Conservation (phyloP, 139 green algal genomes). For the Dunaliella primolecta region DNA sequence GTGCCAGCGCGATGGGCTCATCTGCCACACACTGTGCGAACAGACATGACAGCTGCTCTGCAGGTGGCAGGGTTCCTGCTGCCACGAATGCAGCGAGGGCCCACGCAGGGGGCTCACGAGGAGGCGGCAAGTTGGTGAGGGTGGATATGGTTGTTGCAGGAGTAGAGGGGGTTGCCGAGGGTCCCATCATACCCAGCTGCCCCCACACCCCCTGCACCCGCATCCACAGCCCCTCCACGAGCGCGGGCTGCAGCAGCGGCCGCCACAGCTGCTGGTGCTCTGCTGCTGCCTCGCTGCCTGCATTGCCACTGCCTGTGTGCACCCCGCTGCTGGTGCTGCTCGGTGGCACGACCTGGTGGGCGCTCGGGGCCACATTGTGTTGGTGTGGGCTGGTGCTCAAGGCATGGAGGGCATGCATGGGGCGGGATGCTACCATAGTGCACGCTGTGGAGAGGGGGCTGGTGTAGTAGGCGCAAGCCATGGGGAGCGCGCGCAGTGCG, state of each 20-base stretch:
- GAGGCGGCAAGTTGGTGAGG: no score
- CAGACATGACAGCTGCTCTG: neutral
- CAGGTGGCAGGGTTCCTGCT: neutral
- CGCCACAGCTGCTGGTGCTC: constrained; percentile 33
- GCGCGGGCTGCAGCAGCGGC: constrained; percentile 44
- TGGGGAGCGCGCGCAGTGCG: neutral
- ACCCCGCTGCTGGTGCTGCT: neutral
- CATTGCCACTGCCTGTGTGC: no score
- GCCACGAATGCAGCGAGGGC: neutral
- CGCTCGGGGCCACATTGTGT: constrained; percentile 7
- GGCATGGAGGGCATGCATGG: constrained; percentile 19
- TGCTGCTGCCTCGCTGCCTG: neutral
- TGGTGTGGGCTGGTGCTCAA: neutral
- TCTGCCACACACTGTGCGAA: neutral
- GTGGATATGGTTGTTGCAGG: neutral
- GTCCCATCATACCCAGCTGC: neutral
- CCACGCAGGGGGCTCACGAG: neutral
- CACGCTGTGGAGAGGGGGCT: constrained; percentile 12
- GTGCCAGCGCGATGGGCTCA: neutral
- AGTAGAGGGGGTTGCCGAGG: neutral
- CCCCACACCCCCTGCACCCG: constrained; percentile 19
- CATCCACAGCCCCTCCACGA: constrained; percentile 46
- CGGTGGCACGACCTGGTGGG: neutral
- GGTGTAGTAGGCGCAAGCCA: constrained; percentile 8
- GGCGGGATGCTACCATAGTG: constrained; percentile 15